Evolutionary conservation across 495 filamentous ascomycete genomes (phyloP).

Genomic region (Trichoderma orchidacearum): DNA sequence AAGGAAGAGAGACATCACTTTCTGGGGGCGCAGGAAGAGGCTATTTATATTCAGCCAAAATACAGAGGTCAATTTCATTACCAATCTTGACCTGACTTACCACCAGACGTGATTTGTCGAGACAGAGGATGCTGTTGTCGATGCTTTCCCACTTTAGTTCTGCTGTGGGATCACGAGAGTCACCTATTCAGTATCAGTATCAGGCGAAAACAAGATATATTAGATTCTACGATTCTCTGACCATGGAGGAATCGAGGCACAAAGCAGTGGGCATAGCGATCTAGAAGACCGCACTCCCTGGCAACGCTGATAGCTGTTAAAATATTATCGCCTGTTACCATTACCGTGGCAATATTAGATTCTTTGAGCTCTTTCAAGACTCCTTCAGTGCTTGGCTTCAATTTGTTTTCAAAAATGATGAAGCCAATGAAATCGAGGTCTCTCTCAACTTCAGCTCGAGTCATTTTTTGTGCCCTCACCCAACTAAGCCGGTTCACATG

Average conservation of each 20-base stretch:
- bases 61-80: not conserved
- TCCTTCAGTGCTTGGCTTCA: conserved; percentile 68
- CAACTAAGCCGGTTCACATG: conserved; percentile 75
- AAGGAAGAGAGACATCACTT: conserved; percentile 71
- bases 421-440: conserved; percentile 82
- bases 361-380: conserved; percentile 73
- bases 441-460: conserved; percentile 67
- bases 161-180: conserved; percentile 52
- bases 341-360: conserved; percentile 79
- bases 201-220: not conserved
- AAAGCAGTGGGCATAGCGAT: conserved; percentile 72
- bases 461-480: conserved; percentile 91
- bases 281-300: conserved; percentile 77
- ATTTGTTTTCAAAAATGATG: conserved; percentile 97
- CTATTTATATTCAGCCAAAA: conserved; percentile 26
- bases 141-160: conserved; percentile 82
- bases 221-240: conserved; percentile 10
- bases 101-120: conserved; percentile 66
- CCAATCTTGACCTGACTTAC: conserved; percentile 20
- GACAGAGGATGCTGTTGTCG: conserved; percentile 58
- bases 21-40: conserved; percentile 56
- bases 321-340: conserved; percentile 99
- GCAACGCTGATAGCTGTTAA: conserved; percentile 95
- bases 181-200: conserved; percentile 19
- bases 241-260: conserved; percentile 78